Evolutionary conservation across 148 eudicot species (phyloP), one percentile per base, ranked within the genome.

Genomic region (Oxyria digyna): DNA sequence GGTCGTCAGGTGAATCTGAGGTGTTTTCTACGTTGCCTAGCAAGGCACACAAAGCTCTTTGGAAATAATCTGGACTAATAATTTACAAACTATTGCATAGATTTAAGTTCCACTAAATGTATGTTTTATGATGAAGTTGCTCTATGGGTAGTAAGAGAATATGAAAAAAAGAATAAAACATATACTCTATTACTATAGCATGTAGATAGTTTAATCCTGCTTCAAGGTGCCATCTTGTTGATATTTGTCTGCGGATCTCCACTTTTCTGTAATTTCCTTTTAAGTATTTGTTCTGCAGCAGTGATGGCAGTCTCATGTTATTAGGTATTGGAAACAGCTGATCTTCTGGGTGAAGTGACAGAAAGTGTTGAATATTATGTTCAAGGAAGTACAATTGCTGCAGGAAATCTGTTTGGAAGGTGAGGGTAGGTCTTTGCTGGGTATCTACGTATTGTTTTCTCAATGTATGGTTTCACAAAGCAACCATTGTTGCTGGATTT

Each of bases 401-500:
- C 93, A 21, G 97, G 99, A 52, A 94, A 94, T 82, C 78, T 94
- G 48, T 94, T 91, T 79, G 99, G 99, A 79, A 88, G 98, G 98
- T 94, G 76, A 75, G 29, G 23, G 54, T 68, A 41, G 54, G 4
- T 59, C 18, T 14, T 31, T 3, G 37, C 12, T 27, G 20, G 15
- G 15, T 27, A 13, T 59, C 31, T 24, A 2, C 4, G 1, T 4
- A 10, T 59, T 29, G 35, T 0, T 59, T 14, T 55, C 32, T 52
- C 14, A 12, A 11, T 26, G 32, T 24, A 57, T 57, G 37, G 37
- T 29, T 24, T n/a, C n/a, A n/a, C 62, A 23, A 54, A 38, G 38
- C 64, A 13, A 59, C 31, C 0, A 20, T 35, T 11, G 37, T 6
- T 54, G 31, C 62, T 54, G 24, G 62, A 0, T 54, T 54, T 52